These are phyloP conservation scores for Backusella australiensis DNA, from an alignment of 192 early-diverging fungal genomes.

Conservation along the genomic window DNA sequence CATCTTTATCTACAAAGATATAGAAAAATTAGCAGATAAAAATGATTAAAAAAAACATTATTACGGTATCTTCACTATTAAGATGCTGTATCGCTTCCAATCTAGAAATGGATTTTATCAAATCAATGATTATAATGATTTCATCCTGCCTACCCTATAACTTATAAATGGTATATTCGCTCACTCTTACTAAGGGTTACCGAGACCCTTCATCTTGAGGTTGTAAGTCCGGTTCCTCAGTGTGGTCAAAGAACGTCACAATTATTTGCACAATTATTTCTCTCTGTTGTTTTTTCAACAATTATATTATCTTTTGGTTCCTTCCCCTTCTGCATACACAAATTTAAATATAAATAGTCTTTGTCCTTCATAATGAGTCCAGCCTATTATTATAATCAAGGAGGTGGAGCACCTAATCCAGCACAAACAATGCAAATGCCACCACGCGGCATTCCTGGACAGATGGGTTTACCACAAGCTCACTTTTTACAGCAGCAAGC, in stretches of 20 bases:
- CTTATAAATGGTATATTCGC: background rate
- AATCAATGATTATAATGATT: too few species aligned
- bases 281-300: background rate
- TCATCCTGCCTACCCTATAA: too few species aligned
- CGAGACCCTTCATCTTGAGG: too few species aligned
- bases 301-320: background rate
- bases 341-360: background rate
- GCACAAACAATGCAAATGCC: background rate
- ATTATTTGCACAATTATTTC: background rate
- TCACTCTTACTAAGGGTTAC: too few species aligned
- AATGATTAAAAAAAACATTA: too few species aligned
- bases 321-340: background rate
- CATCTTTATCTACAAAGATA: too few species aligned
- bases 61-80: too few species aligned
- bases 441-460: constrained; percentile 1
- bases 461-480: background rate
- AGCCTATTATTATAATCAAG: constrained; percentile 21
- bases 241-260: background rate
- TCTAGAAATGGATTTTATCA: too few species aligned
- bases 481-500: constrained; percentile 10
- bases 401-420: background rate
- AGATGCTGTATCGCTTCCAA: too few species aligned
- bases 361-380: constrained; percentile 10
- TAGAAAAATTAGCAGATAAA: too few species aligned
- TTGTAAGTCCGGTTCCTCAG: too few species aligned